Conservation (phyloP, 352 stramenopile genomes). For the Pythium rhizo-oryzae region DNA sequence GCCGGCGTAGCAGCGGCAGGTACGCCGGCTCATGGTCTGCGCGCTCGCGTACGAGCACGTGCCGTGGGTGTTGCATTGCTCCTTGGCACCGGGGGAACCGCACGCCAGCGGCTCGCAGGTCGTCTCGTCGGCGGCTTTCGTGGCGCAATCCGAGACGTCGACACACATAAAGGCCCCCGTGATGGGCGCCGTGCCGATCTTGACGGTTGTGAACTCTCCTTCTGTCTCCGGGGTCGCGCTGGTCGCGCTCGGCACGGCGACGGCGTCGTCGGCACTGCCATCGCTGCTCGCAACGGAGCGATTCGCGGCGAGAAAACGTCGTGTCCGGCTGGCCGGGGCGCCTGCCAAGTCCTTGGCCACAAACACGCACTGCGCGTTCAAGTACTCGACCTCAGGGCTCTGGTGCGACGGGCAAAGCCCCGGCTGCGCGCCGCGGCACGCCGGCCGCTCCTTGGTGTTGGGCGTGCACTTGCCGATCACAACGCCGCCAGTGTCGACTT, state of each 20-base stretch:
- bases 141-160: slow-evolving; percentile 5
- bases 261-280: neutral
- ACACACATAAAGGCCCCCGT: slow-evolving; percentile 38
- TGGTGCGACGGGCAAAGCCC: slow-evolving; percentile 79
- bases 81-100: slow-evolving; percentile 17
- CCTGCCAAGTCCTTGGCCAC: slow-evolving; percentile 52
- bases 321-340: slow-evolving; percentile 17
- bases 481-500: slow-evolving; percentile 66
- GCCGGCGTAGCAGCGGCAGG: slow-evolving; percentile 34
- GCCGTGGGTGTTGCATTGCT: slow-evolving; percentile 27
- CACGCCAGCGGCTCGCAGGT: slow-evolving; percentile 32
- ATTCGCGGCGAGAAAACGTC: neutral
- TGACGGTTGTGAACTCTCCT: slow-evolving; percentile 44
- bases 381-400: slow-evolving; percentile 57
- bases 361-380: slow-evolving; percentile 82
- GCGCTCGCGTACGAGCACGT: slow-evolving; percentile 10
- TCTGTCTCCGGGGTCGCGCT: slow-evolving; percentile 12
- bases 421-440: slow-evolving; percentile 62
- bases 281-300: neutral
- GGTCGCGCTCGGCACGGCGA: neutral
- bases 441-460: slow-evolving; percentile 66
- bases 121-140: slow-evolving; percentile 29
- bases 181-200: slow-evolving; percentile 45
- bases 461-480: slow-evolving; percentile 73
- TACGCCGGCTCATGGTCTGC: slow-evolving; percentile 10